These are phyloP conservation scores for Gamarada debralockiae DNA, from an alignment of 495 filamentous ascomycete genomes.

Conservation along the genomic window DNA sequence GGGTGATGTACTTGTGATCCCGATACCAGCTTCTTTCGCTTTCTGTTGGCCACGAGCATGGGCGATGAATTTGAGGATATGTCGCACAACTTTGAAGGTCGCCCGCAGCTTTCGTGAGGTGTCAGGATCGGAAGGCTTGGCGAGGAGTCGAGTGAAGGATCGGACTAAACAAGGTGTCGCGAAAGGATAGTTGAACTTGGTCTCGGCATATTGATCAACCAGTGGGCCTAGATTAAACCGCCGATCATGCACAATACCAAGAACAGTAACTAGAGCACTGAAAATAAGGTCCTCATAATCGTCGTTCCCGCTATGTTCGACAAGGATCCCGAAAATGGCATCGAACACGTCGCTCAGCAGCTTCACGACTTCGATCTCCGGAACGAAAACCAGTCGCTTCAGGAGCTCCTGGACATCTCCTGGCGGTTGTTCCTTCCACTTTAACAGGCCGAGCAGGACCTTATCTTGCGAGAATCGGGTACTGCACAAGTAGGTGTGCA, in stretches of 20 bases:
- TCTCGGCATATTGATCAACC: conserved; percentile 89
- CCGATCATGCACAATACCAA: conserved; percentile 92
- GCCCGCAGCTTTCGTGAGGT: conserved; percentile 81
- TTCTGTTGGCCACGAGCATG: conserved; percentile 84
- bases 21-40: conserved; percentile 83
- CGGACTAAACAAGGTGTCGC: conserved; percentile 87
- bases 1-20: conserved; percentile 70
- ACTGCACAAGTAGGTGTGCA: conserved; percentile 91
- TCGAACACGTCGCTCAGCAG: conserved; percentile 86
- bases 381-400: conserved; percentile 83
- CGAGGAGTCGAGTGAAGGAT: conserved; percentile 78
- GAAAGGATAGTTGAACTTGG: conserved; percentile 87
- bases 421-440: conserved; percentile 74
- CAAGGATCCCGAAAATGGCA: conserved; percentile 83
- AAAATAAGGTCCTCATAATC: conserved; percentile 93
- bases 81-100: conserved; percentile 90
- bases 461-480: conserved; percentile 95
- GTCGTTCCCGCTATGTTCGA: conserved; percentile 82
- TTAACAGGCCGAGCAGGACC: conserved; percentile 74
- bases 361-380: conserved; percentile 97
- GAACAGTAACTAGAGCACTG: conserved; percentile 78
- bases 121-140: conserved; percentile 72
- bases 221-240: conserved; percentile 87
- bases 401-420: conserved; percentile 69
- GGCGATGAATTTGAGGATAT: conserved; percentile 93